Evolutionary conservation across 768 basidiomycete species (phyloP), one percentile per base, ranked within the genome.

Genomic region (Gloeostereum incarnatum): DNA sequence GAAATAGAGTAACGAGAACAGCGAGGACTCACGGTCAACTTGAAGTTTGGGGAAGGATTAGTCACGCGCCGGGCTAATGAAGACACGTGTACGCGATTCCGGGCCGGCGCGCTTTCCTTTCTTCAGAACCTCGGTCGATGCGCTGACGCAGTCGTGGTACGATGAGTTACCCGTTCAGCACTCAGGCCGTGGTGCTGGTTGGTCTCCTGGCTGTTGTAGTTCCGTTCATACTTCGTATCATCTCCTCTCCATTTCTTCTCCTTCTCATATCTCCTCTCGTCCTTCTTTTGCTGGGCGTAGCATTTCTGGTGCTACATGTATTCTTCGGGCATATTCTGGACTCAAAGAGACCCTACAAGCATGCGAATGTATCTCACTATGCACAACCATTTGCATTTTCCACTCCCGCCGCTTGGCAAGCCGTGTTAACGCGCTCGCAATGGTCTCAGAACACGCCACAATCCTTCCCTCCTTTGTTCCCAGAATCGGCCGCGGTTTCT

Each of bases 361-460:
- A 39, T n/a, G 62, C 66, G 29, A 58, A 58, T 30, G 62, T 80
- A n/a, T 57, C 60, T 7, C 60, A 63, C 40, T 76, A 81, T 0
- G 79, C 87, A 13, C 73, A 77, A 24, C 87, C 87, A 0, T 68
- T 92, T 34, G 72, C 76, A 2, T 94, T 96, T 64, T 88, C 89
- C 3, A 90, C 90, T 2, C 88, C 90, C 18, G 89, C 92, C 40
- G 92, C 91, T 22, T 96, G 92, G 92, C 87, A 92, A 51, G 90
- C 82, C 0, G 84, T 89, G 33, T 66, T 87, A 36, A 90, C 76
- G 31, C 78, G 91, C 22, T 87, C 87, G n/a, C 78, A 84, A 56
- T 94, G 91, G 92, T 86, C 86, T 3, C 76, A 81, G 47, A 75
- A 68, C 41, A 62, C 77, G 3, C 76, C 81, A 0, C 78, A 79